Conservation (phyloP, 805 yeast species). For the Lachancea kluyveri region DNA sequence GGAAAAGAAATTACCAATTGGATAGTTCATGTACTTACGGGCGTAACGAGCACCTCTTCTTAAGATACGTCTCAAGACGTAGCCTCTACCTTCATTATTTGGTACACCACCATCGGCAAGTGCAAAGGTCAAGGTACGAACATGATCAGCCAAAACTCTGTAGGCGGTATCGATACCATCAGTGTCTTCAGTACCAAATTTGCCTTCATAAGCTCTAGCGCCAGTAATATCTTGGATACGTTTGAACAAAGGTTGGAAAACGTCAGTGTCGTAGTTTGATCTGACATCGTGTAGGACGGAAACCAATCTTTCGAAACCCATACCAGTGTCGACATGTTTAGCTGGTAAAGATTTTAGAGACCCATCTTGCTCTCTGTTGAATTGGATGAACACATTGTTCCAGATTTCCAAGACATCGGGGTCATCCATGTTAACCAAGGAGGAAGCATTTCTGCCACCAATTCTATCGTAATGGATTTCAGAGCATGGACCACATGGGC, state of each 20-base stretch:
- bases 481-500: constrained; percentile 99
- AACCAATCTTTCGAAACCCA: constrained; percentile 97
- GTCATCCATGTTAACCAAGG: constrained; percentile 90
- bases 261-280: constrained; percentile 97
- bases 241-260: constrained; percentile 80
- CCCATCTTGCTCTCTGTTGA: constrained; percentile 86
- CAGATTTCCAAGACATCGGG: constrained; percentile 97
- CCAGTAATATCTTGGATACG: constrained; percentile 91
- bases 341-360: constrained; percentile 80
- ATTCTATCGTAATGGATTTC: constrained; percentile 97
- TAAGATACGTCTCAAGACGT: constrained; percentile 91
- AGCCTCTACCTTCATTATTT: constrained; percentile 98
- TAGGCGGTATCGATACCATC: constrained; percentile 98
- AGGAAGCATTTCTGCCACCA: constrained; percentile 94
- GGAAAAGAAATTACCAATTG: constrained; percentile 90
- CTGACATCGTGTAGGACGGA: constrained; percentile 85
- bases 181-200: constrained; percentile 83
- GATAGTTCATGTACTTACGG: constrained; percentile 92
- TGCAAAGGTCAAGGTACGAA: constrained; percentile 93
- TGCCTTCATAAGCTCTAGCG: constrained; percentile 85
- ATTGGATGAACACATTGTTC: constrained; percentile 97
- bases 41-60: constrained; percentile 98
- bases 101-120: constrained; percentile 99
- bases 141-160: constrained; percentile 97
- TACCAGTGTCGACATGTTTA: constrained; percentile 95